A percentile compares a stretch with the other conserved stretches of the same genome.
These are phyloP conservation scores for Leptomonas pyrrhocoris DNA, from an alignment of 208 protist genomes.

Conservation along the genomic window DNA sequence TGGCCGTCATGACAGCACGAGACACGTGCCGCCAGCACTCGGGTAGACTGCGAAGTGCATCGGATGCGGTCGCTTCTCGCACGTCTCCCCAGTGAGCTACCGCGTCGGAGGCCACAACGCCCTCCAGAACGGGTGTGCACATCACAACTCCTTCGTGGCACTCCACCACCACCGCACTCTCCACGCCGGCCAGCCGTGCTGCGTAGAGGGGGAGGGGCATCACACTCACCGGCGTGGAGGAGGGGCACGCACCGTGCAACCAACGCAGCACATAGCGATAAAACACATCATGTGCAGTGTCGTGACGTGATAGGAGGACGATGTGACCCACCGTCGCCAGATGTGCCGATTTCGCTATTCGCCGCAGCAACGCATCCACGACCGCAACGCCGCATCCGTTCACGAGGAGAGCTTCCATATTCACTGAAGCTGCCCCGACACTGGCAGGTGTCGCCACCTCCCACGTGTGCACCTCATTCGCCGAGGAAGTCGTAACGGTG, in stretches of 20 bases:
- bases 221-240: neutral
- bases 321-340: neutral
- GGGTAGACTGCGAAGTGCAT: neutral
- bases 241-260: neutral
- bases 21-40: conserved; percentile 2
- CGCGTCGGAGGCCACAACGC: conserved; percentile 7
- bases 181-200: neutral
- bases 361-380: conserved; percentile 1
- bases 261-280: conserved; percentile 23
- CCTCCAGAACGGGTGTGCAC: conserved; percentile 12
- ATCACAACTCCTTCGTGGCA: conserved; percentile 2
- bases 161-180: conserved; percentile 20
- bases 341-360: neutral
- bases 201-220: conserved; percentile 13
- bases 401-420: neutral
- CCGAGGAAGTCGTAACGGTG: neutral
- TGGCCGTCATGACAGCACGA: neutral
- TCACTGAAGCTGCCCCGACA: neutral
- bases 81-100: conserved; percentile 11
- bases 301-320: neutral
- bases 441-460: neutral
- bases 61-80: neutral
- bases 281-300: neutral
- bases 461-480: conserved; percentile 1
- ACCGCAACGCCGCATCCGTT: neutral